A percentile compares a stretch with the other conserved stretches of the same genome.
Evolutionary conservation across 2,329 filamentous ascomycete genomes (phyloP).

Genomic region (Ascochyta koolunga): DNA sequence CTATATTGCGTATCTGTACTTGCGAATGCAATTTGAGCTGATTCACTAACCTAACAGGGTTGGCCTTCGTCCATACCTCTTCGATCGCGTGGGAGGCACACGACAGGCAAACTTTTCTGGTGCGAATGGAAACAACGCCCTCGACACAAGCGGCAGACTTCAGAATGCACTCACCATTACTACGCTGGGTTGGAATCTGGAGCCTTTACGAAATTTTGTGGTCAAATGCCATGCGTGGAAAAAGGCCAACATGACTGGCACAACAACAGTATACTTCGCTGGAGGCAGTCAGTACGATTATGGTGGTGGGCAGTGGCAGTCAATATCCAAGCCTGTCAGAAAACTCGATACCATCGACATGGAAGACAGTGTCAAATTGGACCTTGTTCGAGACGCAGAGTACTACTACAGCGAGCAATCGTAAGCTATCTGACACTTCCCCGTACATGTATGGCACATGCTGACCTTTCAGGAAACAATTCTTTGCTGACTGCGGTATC

Average conservation of each 20-base stretch:
- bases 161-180: conserved; percentile 28
- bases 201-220: conserved; percentile 31
- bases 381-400: conserved; percentile 44
- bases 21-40: not conserved
- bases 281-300: conserved; percentile 14
- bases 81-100: conserved; percentile 23
- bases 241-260: conserved; percentile 26
- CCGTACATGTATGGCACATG: too few species aligned
- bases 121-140: not conserved
- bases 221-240: conserved; percentile 32
- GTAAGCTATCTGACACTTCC: conserved; percentile 2
- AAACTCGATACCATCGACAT: conserved; percentile 42
- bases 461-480: conserved; percentile 21
- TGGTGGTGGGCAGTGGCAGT: conserved; percentile 26
- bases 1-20: too few species aligned
- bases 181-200: conserved; percentile 37
- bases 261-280: conserved; percentile 36
- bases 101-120: not conserved
- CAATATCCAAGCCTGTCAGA: conserved; percentile 32
- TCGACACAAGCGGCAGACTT: conserved; percentile 19
- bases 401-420: conserved; percentile 46
- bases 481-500: conserved; percentile 44
- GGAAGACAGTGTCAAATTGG: conserved; percentile 33
- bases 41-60: conserved; percentile 20
- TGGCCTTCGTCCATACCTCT: conserved; percentile 37